phyloP scores from a whole-genome alignment of 345 rosid species.

The Hirschfeldia incana region DNA sequence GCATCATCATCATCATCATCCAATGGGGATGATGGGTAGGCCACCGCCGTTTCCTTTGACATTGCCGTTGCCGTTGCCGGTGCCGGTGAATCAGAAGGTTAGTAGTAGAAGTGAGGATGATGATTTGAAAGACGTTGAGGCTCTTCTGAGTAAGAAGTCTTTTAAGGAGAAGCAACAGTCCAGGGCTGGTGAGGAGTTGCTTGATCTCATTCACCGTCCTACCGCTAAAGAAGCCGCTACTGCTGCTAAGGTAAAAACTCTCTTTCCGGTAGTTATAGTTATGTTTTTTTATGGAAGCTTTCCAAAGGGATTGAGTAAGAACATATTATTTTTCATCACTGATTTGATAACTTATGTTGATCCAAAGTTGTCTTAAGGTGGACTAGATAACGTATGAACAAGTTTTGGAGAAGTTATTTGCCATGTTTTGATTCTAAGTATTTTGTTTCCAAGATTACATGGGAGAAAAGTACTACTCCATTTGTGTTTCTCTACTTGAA shows the following conservation, averaged over 20 bases:
- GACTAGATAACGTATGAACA: neutral
- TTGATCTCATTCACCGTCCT: slow-evolving; percentile 87
- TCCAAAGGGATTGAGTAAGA: neutral
- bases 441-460: neutral
- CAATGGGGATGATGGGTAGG: slow-evolving; percentile 42
- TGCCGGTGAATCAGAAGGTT: slow-evolving; percentile 56
- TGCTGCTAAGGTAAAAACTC: slow-evolving; percentile 69
- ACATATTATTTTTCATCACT: neutral
- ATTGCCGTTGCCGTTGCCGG: slow-evolving; percentile 41
- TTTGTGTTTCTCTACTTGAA: neutral
- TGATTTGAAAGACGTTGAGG: slow-evolving; percentile 85
- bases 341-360: neutral
- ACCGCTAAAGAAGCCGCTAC: slow-evolving; percentile 95
- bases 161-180: slow-evolving; percentile 87
- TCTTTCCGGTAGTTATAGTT: slow-evolving; percentile 7
- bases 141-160: slow-evolving; percentile 83
- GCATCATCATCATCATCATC: slow-evolving; percentile 43
- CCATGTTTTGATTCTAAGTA: neutral
- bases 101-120: slow-evolving; percentile 68
- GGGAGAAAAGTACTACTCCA: neutral
- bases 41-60: slow-evolving; percentile 39
- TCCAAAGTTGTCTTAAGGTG: neutral
- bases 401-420: neutral
- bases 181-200: slow-evolving; percentile 87
- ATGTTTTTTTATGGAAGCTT: neutral